phyloP scores from a whole-genome alignment of 176 grass and related monocot genomes.

The Avena insularis region DNA sequence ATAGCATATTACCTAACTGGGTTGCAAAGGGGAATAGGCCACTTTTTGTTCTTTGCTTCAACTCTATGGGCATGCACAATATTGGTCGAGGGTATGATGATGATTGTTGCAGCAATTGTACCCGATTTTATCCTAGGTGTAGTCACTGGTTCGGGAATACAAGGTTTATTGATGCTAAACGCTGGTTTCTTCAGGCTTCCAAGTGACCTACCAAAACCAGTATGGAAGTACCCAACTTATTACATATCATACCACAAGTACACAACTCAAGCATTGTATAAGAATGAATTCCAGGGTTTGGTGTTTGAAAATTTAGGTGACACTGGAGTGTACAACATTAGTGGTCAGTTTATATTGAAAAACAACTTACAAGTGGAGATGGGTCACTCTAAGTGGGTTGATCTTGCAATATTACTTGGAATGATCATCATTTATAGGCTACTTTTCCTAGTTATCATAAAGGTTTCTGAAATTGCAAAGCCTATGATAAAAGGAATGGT shows the following conservation, averaged over 20 bases:
- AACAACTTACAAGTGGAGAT: slow-evolving; percentile 51
- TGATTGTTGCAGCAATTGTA: slow-evolving; percentile 59
- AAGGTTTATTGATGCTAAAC: slow-evolving; percentile 61
- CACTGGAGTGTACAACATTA: not conserved
- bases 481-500: slow-evolving; percentile 33
- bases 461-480: slow-evolving; percentile 39
- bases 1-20: slow-evolving; percentile 58
- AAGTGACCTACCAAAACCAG: slow-evolving; percentile 44
- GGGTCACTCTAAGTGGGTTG: slow-evolving; percentile 64
- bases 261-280: slow-evolving; percentile 66
- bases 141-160: slow-evolving; percentile 52
- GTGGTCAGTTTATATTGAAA: slow-evolving; percentile 52
- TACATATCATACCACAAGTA: slow-evolving; percentile 75
- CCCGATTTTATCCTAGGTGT: slow-evolving; percentile 57
- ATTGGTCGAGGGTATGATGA: slow-evolving; percentile 60
- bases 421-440: slow-evolving; percentile 63
- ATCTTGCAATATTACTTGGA: slow-evolving; percentile 55
- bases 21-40: slow-evolving; percentile 32
- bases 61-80: slow-evolving; percentile 55
- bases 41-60: slow-evolving; percentile 49
- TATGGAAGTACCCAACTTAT: slow-evolving; percentile 69
- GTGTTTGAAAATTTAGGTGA: slow-evolving; percentile 31
- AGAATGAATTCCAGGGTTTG: slow-evolving; percentile 62
- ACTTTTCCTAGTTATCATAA: slow-evolving; percentile 53
- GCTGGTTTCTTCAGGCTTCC: slow-evolving; percentile 61